Evolutionary conservation across 106 monocot species (phyloP).

Genomic region (Allium cepa): DNA sequence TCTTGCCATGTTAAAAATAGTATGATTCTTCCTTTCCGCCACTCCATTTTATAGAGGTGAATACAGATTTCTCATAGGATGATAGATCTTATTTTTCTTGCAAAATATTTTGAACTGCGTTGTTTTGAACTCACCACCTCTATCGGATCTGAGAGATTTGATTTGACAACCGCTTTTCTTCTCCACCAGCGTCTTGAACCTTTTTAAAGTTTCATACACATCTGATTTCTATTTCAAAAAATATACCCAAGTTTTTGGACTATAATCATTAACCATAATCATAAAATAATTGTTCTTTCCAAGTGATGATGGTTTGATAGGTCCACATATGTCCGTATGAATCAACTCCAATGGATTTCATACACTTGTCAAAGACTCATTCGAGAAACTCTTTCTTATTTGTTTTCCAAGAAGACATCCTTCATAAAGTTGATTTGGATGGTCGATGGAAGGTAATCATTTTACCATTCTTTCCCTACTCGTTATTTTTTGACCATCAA

Average conservation of each 20-base stretch:
- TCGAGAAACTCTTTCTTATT: not conserved
- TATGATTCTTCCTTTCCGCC: conserved; percentile 7
- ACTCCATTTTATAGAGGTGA: conserved; percentile 1
- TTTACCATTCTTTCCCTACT: not conserved
- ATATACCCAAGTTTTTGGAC: not conserved
- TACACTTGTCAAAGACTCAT: conserved; percentile 6
- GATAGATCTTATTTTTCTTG: not conserved
- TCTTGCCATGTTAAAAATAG: not conserved
- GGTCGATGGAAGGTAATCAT: not conserved
- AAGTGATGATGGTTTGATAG: conserved; percentile 6
- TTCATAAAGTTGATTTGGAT: conserved; percentile 14
- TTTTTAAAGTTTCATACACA: not conserved
- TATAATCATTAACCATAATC: conserved; percentile 1
- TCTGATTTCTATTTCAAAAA: not conserved
- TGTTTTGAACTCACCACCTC: conserved; percentile 12
- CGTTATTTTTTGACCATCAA: not conserved
- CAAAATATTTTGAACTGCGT: not conserved
- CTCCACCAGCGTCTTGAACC: conserved; percentile 10
- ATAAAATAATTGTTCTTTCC: conserved; percentile 17
- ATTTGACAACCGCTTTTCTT: conserved; percentile 5
- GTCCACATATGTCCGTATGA: conserved; percentile 15
- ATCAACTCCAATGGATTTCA: conserved; percentile 6
- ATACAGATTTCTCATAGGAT: conserved; percentile 3
- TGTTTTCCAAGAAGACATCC: conserved; percentile 9
- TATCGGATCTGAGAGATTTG: conserved; percentile 4